Base-by-base conservation (phyloP, 106 monocot genomes). In the Cymbidium sinense region DNA sequence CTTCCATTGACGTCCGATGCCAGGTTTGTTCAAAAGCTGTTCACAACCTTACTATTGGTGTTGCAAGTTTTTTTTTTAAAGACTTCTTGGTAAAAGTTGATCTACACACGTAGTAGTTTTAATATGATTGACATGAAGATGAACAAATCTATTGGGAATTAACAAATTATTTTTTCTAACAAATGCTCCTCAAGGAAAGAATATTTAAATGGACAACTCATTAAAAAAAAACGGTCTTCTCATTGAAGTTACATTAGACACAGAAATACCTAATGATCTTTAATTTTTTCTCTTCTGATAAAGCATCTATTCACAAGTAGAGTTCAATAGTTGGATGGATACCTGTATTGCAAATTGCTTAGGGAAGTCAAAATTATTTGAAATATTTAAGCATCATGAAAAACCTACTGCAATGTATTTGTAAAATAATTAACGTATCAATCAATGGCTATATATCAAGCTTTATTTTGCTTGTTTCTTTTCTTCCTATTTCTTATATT, bases 1-100 rank as follows among this genome's bases (percentile, higher is more conserved):
- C 88, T 47, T 83, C 76, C 25, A 89, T 99, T 75, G 92, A 99
- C 50, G 98, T 99, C 64, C 80, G 90, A 67, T 95, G 92, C 64
- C 95, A 95, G 95, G 92, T 95, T 64, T 67, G 39, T 75, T 52
- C 36, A 70, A 75, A 71, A 36, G 62, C 47, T 33, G 29, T 43
- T 64, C 37, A 76, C 27, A 41, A 21, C 7, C 70, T 36, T 43
- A 21, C 11, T 77, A 7, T 9, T 34, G 31, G 51, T 54, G 25
- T 25, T 15, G 39, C 28, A 15, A 19, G 64, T 67, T 78, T 52
- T 51, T 2, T 34, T 50, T 62, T 5, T n/a, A n/a, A n/a, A n/a
- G 27, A 27, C n/a, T 25, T 1, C 25, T 1, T 62, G n/a, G 61
- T 27, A 8, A 27, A 9, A 7, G 23, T 27, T 62, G 11, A 62